Conservation (phyloP, 345 rosid genomes). For the Mallotus nudiflorus region DNA sequence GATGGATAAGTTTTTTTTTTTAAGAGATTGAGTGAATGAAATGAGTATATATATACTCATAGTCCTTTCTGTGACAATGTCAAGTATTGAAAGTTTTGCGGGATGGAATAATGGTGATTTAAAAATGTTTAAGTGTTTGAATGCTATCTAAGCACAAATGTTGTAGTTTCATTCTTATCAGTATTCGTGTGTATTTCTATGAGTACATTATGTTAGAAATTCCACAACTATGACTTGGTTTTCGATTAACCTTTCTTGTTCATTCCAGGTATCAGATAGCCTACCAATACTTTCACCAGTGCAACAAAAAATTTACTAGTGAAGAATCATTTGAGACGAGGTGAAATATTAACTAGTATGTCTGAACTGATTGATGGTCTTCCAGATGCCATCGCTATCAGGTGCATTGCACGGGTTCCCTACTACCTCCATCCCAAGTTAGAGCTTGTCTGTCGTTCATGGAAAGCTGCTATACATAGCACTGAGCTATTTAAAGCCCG, state of each 20-base stretch:
- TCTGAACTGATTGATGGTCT: constrained; percentile 90
- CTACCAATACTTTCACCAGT: not conserved
- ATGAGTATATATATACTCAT: not conserved
- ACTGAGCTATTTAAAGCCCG: constrained; percentile 75
- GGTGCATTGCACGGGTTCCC: constrained; percentile 95
- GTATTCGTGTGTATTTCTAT: not conserved
- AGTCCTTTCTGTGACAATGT: not conserved
- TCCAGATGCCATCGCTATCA: constrained; percentile 83
- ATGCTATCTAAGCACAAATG: not conserved
- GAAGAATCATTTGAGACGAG: constrained; percentile 25
- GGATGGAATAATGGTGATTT: not conserved
- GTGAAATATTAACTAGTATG: constrained; percentile 58
- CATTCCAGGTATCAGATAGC: constrained; percentile 31
- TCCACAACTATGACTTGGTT: constrained; percentile 1
- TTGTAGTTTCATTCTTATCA: not conserved
- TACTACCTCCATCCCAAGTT: constrained; percentile 64
- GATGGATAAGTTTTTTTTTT: not conserved
- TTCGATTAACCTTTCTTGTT: constrained; percentile 1
- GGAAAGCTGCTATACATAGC: constrained; percentile 77
- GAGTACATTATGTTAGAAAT: constrained; percentile 9
- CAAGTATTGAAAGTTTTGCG: not conserved
- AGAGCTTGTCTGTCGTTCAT: constrained; percentile 94
- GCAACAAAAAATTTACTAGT: constrained; percentile 12
- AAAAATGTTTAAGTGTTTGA: not conserved
- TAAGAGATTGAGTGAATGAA: not conserved